These are phyloP conservation scores for Oryza glumipatula DNA, from an alignment of 176 grass and related monocot species.

Conservation along the genomic window DNA sequence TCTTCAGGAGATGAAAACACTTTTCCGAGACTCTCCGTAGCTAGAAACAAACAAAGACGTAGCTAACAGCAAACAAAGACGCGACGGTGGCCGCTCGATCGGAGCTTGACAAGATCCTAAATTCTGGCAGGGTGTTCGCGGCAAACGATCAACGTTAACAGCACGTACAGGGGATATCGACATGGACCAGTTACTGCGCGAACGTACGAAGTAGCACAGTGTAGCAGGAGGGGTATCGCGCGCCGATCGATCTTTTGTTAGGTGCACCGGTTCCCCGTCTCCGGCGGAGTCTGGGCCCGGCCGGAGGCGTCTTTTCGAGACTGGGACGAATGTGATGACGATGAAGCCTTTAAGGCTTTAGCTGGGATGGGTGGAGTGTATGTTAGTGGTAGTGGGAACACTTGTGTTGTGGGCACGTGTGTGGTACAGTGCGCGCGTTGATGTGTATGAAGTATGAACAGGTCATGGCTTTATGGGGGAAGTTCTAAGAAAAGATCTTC, in stretches of 20 bases:
- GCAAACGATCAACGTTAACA: background rate
- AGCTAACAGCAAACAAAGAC: background rate
- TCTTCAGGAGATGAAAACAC: no score
- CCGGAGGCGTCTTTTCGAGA: constrained; percentile 8
- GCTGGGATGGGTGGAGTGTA: background rate
- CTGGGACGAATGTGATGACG: background rate
- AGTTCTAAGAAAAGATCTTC: no score
- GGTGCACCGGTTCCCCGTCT: background rate
- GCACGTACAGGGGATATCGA: background rate
- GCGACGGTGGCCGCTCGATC: background rate
- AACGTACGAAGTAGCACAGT: background rate
- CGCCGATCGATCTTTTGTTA: background rate
- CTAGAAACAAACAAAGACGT: background rate
- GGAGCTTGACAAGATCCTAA: constrained; percentile 7
- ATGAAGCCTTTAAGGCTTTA: background rate
- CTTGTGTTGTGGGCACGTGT: background rate
- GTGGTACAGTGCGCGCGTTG: no score
- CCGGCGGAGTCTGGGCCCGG: constrained; percentile 17
- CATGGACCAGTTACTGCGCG: background rate
- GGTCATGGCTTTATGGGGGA: no score
- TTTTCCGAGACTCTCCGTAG: background rate
- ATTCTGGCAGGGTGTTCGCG: background rate
- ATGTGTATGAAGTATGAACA: no score
- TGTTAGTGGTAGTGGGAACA: no score
- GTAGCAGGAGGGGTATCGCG: no score